These are phyloP conservation scores for Colletotrichum musae DNA, from an alignment of 2,329 filamentous ascomycete species.

Conservation along the genomic window DNA sequence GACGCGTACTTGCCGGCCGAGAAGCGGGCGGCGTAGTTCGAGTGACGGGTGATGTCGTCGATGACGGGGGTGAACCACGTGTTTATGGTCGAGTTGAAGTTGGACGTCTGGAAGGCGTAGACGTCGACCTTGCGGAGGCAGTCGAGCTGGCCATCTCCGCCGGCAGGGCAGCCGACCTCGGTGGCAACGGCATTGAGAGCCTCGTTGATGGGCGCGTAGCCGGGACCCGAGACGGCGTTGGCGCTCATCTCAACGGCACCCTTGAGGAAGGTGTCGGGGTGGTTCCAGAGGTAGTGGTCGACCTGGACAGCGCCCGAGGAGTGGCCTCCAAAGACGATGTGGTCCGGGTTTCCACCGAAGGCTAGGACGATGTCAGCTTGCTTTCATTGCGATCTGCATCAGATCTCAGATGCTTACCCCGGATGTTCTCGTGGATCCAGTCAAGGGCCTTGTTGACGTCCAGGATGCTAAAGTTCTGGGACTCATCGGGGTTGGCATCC, in stretches of 20 bases:
- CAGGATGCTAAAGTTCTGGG: slow-evolving; percentile 51
- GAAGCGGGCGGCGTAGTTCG: slow-evolving; percentile 49
- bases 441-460: slow-evolving; percentile 56
- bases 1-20: slow-evolving; percentile 48
- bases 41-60: slow-evolving; percentile 52
- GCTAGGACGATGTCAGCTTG: slow-evolving; percentile 43
- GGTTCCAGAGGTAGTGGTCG: slow-evolving; percentile 59
- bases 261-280: slow-evolving; percentile 53
- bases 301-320: slow-evolving; percentile 55
- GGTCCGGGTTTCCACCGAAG: slow-evolving; percentile 61
- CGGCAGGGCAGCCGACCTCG: slow-evolving; percentile 52
- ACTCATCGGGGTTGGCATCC: slow-evolving; percentile 45
- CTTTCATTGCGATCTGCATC: slow-evolving; percentile 1
- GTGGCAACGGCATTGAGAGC: slow-evolving; percentile 54
- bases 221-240: slow-evolving; percentile 57
- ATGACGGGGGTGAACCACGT: slow-evolving; percentile 59
- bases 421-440: slow-evolving; percentile 57
- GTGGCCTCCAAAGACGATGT: slow-evolving; percentile 61
- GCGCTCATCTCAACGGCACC: slow-evolving; percentile 59
- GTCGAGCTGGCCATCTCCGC: slow-evolving; percentile 51
- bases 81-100: slow-evolving; percentile 54
- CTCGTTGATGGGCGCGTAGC: slow-evolving; percentile 53
- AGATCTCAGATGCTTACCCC: slow-evolving; percentile 26
- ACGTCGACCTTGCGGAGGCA: slow-evolving; percentile 53
- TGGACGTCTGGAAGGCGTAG: slow-evolving; percentile 48